Percentiles rank a stretch among this genome's conserved stretches.
Evolutionary conservation across 371 early-diverging fungal species (phyloP).

Genomic region (Mucor circinelloides): DNA sequence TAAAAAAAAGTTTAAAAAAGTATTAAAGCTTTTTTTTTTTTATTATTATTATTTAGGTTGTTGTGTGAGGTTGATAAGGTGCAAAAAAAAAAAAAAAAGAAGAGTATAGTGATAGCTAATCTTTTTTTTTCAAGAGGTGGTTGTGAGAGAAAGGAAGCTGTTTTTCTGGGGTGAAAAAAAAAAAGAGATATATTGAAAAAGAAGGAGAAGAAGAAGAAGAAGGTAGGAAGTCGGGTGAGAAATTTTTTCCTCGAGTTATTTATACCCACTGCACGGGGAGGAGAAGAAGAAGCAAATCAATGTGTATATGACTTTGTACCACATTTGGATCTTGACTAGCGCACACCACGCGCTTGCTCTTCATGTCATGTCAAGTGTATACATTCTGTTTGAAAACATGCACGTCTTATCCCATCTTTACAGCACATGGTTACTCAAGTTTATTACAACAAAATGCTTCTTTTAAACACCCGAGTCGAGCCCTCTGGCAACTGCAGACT

Average conservation of each 20-base stretch:
- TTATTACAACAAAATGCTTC: constrained; percentile 3
- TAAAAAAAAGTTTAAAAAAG: constrained; percentile 9
- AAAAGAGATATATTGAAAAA: background rate
- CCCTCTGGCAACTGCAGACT: background rate
- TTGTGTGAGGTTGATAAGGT: background rate
- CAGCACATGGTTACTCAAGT: background rate
- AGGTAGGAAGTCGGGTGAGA: background rate
- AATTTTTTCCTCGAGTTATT: background rate
- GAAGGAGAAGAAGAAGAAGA: background rate
- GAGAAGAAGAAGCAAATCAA: background rate
- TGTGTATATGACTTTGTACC: background rate
- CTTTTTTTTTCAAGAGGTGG: background rate
- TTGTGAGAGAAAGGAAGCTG: background rate
- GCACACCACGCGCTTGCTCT: background rate
- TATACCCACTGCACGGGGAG: background rate
- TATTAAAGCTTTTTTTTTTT: constrained; percentile 8
- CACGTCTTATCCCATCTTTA: background rate
- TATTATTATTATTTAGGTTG: background rate
- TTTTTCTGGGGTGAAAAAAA: background rate
- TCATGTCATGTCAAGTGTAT: background rate
- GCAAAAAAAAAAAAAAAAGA: too few relatives aligned
- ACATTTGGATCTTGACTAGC: background rate
- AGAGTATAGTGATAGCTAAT: background rate
- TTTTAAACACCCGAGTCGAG: constrained; percentile 1
- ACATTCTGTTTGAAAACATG: background rate